A percentile compares a stretch with the other conserved stretches of the same genome.
Conservation (phyloP, 768 basidiomycete genomes). For the Lentinula lateritia region DNA sequence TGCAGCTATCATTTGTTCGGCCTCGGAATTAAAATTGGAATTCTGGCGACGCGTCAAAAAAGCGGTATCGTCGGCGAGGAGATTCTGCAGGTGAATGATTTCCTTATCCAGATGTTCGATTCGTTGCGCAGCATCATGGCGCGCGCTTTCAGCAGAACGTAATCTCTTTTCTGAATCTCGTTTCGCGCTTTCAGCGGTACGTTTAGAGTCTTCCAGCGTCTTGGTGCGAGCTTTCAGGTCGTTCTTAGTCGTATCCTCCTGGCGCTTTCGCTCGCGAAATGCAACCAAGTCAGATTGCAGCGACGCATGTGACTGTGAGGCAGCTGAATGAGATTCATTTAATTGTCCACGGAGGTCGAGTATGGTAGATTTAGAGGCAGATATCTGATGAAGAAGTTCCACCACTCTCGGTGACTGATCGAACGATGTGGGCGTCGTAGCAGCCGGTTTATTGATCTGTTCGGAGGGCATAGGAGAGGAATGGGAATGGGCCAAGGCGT, state of each 20-base stretch:
- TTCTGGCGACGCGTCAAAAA: conserved; percentile 39
- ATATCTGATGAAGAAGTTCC: conserved; percentile 74
- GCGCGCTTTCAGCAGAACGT: conserved; percentile 57
- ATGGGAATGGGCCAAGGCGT: conserved; percentile 20
- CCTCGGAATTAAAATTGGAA: conserved; percentile 39
- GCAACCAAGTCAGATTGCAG: conserved; percentile 74
- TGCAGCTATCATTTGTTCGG: conserved; percentile 47
- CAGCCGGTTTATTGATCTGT: conserved; percentile 16
- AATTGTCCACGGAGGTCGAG: conserved; percentile 69
- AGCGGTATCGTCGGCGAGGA: conserved; percentile 49
- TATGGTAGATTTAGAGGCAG: conserved; percentile 52
- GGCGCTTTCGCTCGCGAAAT: conserved; percentile 67
- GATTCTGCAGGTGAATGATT: conserved; percentile 49
- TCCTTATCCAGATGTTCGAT: conserved; percentile 58
- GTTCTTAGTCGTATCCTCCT: conserved; percentile 73
- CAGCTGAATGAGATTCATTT: conserved; percentile 48
- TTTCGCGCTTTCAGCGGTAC: conserved; percentile 72
- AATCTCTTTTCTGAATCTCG: conserved; percentile 88
- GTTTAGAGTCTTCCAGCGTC: conserved; percentile 78
- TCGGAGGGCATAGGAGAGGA: conserved; percentile 7
- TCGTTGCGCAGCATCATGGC: conserved; percentile 55
- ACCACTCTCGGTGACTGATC: conserved; percentile 68
- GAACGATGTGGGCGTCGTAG: conserved; percentile 34
- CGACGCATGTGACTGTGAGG: conserved; percentile 53
- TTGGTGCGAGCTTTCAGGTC: conserved; percentile 86